Percentiles rank a stretch among this genome's conserved stretches.
Evolutionary conservation across 2,329 filamentous ascomycete genomes (phyloP).

Genomic region (Colletotrichum lini): DNA sequence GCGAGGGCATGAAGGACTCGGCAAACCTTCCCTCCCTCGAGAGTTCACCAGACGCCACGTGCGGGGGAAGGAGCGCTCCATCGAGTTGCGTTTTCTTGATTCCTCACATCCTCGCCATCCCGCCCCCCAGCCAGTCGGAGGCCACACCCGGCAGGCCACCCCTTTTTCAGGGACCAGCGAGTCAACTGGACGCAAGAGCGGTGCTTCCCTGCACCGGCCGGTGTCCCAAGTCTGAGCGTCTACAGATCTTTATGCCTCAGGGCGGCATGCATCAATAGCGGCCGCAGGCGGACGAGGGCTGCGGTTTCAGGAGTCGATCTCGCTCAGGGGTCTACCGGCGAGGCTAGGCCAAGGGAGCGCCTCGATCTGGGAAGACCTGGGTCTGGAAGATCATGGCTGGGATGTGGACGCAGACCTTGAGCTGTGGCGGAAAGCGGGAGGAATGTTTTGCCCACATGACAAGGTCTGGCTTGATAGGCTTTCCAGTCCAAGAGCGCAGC

Average conservation of each 20-base stretch:
- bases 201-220: conserved; percentile 35
- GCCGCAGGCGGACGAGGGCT: conserved; percentile 33
- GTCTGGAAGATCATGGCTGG: conserved; percentile 34
- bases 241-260: conserved; percentile 42
- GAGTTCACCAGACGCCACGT: conserved; percentile 37
- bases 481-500: conserved; percentile 25
- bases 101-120: conserved; percentile 4
- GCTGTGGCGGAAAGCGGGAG: conserved; percentile 25
- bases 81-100: conserved; percentile 17
- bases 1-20: conserved; percentile 40
- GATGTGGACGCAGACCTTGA: conserved; percentile 10
- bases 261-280: conserved; percentile 37
- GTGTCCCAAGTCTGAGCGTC: conserved; percentile 40
- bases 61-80: conserved; percentile 23
- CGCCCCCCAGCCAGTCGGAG: conserved; percentile 36
- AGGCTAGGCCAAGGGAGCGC: conserved; percentile 31
- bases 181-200: conserved; percentile 32
- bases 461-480: conserved; percentile 29
- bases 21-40: conserved; percentile 38
- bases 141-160: conserved; percentile 30
- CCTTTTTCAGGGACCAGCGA: conserved; percentile 37
- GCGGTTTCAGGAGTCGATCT: conserved; percentile 45
- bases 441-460: conserved; percentile 19
- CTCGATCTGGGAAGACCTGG: conserved; percentile 35
- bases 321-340: conserved; percentile 38